Evolutionary conservation across 2,329 filamentous ascomycete species (phyloP), one percentile per base, ranked within the genome.

Genomic region (Calonectria pseudoturangicola): DNA sequence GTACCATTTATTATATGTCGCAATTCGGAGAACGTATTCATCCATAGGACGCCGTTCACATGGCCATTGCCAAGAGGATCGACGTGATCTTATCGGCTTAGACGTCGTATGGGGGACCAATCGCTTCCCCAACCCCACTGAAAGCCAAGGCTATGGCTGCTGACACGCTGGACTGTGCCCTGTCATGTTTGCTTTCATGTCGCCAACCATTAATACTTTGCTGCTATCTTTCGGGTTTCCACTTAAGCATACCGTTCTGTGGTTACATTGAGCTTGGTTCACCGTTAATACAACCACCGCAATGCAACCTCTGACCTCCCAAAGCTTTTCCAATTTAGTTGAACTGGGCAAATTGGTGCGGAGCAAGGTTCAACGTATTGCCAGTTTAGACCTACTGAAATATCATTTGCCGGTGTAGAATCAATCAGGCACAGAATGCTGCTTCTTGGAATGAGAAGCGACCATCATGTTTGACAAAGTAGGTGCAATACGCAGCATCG

Each of bases 11-110:
- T 54, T 48, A 33, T 25, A 71, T 75, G 66, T 73, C 66, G 69
- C 62, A 67, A 76, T 77, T 74, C 71, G 58, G 62, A 21, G 39
- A 18, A 6, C 41, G 8, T 51, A 69, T 58, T 75, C 77, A 54
- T 33, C 36, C 68, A 73, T 27, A 15, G 28, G n/a, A 58, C 48
- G n/a, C 36, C 18, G 18, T 28, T 16, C 30, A 54, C 63, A 30
- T 15, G 41, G 43, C 45, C 56, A 48, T 27, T 43, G 39, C 50
- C 45, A 51, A 66, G 51, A 33, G 28, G 56, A 36, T 62, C 13
- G 33, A 18, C 41, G 21, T 33, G n/a, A 39, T 62, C 45, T 30
- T 62, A 62, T 51, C 54, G 25, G 43, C n/a, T 15, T 25, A 28
- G n/a, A 25, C 18, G 39, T 28, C 45, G 66, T 43, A 21, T 12